These are phyloP conservation scores for Gonapodya prolifera DNA, from an alignment of 192 early-diverging fungal genomes.

Conservation along the genomic window DNA sequence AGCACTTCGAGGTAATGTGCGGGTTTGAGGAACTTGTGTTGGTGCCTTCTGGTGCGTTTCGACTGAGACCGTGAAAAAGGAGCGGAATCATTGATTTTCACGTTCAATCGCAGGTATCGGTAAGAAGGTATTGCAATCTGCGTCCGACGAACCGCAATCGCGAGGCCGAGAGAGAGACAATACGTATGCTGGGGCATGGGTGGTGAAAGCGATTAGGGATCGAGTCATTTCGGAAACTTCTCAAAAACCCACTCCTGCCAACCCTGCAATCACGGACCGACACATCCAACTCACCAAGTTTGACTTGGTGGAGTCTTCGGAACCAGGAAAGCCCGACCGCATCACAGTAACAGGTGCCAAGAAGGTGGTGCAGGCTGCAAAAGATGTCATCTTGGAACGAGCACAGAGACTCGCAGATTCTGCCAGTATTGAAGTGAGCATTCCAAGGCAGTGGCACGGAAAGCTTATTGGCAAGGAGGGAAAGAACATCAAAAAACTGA, in stretches of 20 bases:
- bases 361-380: constrained; percentile 26
- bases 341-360: constrained; percentile 35
- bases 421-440: constrained; percentile 50
- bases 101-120: background rate
- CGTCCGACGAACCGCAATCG: background rate
- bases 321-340: constrained; percentile 11
- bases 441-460: constrained; percentile 52
- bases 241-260: background rate
- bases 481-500: constrained; percentile 64
- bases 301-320: background rate
- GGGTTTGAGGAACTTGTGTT: constrained; percentile 24
- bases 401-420: constrained; percentile 41
- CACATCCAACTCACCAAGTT: background rate
- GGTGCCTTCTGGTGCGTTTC: constrained; percentile 15
- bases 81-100: background rate
- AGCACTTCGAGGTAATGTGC: constrained; percentile 46
- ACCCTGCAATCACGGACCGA: background rate
- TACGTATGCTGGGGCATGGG: background rate
- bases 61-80: background rate
- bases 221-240: background rate
- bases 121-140: background rate
- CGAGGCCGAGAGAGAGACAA: background rate
- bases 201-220: background rate
- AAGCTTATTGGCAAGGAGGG: constrained; percentile 88
- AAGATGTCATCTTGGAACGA: constrained; percentile 23